phyloP scores from a whole-genome alignment of 495 filamentous ascomycete species.

The Viridothelium virens region DNA sequence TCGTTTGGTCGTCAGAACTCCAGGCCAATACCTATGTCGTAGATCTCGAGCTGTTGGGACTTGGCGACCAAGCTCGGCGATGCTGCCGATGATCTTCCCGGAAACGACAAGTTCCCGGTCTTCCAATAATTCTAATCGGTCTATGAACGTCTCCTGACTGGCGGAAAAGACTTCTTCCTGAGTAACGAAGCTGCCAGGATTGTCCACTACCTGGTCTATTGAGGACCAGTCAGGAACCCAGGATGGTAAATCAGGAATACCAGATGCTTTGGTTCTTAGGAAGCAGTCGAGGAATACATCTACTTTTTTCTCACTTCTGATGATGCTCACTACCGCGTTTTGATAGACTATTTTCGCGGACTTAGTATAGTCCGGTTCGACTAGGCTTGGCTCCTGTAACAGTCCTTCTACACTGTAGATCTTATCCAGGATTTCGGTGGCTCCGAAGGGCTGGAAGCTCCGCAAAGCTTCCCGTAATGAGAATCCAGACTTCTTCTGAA shows the following conservation, averaged over 20 bases:
- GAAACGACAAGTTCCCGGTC: neutral
- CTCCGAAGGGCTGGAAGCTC: neutral
- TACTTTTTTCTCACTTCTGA: neutral
- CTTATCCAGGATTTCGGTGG: neutral
- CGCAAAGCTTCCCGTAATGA: neutral
- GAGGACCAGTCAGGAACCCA: neutral
- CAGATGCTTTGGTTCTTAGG: neutral
- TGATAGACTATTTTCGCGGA: neutral
- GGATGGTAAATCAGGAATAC: neutral
- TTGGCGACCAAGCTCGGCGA: neutral
- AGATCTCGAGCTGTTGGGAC: neutral
- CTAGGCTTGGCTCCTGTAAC: neutral
- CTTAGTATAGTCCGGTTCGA: neutral
- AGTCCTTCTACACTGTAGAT: neutral
- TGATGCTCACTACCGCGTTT: neutral
- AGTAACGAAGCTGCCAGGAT: neutral
- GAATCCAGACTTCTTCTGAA: neutral
- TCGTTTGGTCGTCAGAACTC: neutral
- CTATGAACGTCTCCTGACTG: neutral
- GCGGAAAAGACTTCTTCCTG: neutral
- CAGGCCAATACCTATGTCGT: neutral
- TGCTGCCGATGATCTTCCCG: neutral
- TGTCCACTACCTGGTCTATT: neutral
- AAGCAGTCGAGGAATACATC: neutral
- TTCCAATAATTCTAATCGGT: neutral